Evolutionary conservation across 306 rosid genomes (phyloP), one percentile per base, ranked within the genome.

Genomic region (Potentilla sterilis): DNA sequence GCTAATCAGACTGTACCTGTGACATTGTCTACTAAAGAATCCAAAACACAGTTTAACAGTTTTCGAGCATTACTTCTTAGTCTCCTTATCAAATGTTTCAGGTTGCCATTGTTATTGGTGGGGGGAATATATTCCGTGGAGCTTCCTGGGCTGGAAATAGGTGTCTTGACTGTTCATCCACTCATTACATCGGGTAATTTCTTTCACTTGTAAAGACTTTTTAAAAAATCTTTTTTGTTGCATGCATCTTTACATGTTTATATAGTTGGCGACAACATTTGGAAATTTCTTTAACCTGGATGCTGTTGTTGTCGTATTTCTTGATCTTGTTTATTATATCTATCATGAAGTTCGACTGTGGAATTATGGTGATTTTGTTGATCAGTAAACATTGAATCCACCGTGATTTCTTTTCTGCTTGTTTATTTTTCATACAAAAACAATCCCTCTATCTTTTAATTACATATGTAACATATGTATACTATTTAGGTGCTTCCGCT

Each of bases 61-160:
- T 77, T 77, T 4, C 7, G 6, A 28, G 43, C 13, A 41, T 21
- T 57, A 63, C 38, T 22, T 70, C 18, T 67, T 9, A 55, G 81
- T 72, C n/a, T 75, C 74, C 79, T 55, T 63, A 9, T 77, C 68
- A 66, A 71, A 47, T 82, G 67, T 84, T 87, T 89, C 90, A 95
- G 99, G 99, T 95, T 79, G 96, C 99, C 35, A 84, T 95, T 24
- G 97, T 95, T 28, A 97, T 95, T 62, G 99, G 99, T 54, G 97
- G 97, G 69, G 99, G 97, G 3, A 95, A 95, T 80, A 95, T 95
- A 70, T 95, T 95, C 77, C 97, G 99, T 69, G 99, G 97, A 79
- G 84, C 97, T 21, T 83, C 96, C 13, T 86, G 95, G 96, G 93
- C 93, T 2, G 99, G 99, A 85, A 43, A 88, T 81, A 82, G 97